Conservation (phyloP, 2,329 filamentous ascomycete species). For the Sporothrix globosa region DNA sequence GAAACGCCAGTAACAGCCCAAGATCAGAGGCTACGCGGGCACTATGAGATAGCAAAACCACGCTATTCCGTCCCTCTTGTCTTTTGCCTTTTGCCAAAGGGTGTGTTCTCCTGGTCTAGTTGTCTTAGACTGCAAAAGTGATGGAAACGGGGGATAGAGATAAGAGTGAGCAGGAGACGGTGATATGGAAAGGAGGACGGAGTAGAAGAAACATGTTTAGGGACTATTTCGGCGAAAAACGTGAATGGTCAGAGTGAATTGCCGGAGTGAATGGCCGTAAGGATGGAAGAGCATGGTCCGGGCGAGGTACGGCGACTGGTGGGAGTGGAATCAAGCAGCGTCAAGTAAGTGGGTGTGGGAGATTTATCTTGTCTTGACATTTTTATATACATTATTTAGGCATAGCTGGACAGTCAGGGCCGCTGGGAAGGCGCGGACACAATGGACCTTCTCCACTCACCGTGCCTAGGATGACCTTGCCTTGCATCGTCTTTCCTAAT, state of each 20-base stretch:
- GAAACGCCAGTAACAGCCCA: background rate
- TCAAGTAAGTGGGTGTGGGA: background rate
- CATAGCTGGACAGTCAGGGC: background rate
- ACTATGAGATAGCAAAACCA: constrained; percentile 16
- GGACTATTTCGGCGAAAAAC: constrained; percentile 1
- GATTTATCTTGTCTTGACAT: background rate
- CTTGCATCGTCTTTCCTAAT: constrained; percentile 15
- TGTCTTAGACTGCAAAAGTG: background rate
- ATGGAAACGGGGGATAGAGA: background rate
- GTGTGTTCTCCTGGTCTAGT: constrained; percentile 19
- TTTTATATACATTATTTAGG: too few species aligned
- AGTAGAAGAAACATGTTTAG: background rate
- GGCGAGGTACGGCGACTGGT: background rate
- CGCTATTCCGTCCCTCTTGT: background rate
- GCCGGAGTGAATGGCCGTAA: background rate
- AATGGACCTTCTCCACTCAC: background rate
- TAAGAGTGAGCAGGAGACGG: constrained; percentile 6
- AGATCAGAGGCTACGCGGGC: constrained; percentile 7
- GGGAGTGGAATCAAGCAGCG: constrained; percentile 8
- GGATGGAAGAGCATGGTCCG: background rate
- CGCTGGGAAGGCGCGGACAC: background rate
- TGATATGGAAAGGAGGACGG: background rate
- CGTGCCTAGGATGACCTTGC: background rate
- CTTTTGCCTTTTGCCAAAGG: background rate
- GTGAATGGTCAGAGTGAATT: background rate